Base-by-base conservation (phyloP, 2,329 filamentous ascomycete species). In the Ceratocystis harringtonii region DNA sequence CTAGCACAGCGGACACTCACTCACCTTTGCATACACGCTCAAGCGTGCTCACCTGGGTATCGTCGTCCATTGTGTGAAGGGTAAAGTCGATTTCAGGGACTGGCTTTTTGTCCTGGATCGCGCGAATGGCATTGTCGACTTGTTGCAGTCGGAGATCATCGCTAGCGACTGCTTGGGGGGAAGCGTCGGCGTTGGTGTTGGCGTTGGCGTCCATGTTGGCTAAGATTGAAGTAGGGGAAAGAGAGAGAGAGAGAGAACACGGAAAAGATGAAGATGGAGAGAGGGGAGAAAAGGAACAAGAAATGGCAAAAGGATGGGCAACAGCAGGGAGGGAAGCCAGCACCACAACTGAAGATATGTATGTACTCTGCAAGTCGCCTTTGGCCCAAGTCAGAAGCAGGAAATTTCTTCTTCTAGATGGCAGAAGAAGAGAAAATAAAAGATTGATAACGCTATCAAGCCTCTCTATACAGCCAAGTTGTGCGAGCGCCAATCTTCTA, bases 11-110 rank as follows among this genome's bases (percentile, higher is more conserved):
- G 4, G 12, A 41, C 10, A 41, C 28, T 28, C 28, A 28, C 76
- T 69, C 84, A 97, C 94, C 94, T 91, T 97, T 99, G 82, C 92
- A 96, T 68, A 99, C 94, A 75, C 94, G 85, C 78, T 99, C 94
- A 75, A 88, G 78, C 68, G 94, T 99, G 84, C 84, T 97, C 74
- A 99, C 94, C 79, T 96, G 90, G 64, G 84, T 86, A 73, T 90
- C 90, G 80, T 99, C 94, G 76, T 99, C 94, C 92, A 97, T 96
- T 69, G 89, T 94, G 77, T 99, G 94, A 73, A 99, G 85, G 66
- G 90, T 95, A 76, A 99, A 99, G 80, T 99, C 94, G 73, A 99
- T 97, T 81, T 97, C 92, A 67, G 94, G 94, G 62, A 95, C 82
- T 65, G 92, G 92, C 80, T 89, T 92, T 87, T 97, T 97, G 72